Conservation (phyloP, 2,329 filamentous ascomycete genomes). For the Microcyclospora tardicrescens region DNA sequence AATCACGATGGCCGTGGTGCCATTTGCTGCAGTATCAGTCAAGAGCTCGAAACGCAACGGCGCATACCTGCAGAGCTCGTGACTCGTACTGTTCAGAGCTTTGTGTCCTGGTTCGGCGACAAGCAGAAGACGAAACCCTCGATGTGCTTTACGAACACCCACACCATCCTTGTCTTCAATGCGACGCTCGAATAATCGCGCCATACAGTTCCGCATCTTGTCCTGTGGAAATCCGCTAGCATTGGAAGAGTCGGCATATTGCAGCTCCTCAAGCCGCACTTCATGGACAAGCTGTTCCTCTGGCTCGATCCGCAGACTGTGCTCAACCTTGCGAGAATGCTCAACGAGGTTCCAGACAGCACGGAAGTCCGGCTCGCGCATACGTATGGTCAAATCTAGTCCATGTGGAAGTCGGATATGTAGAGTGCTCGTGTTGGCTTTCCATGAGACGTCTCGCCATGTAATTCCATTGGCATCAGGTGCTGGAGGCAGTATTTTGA, state of each 20-base stretch:
- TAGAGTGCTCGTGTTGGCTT: conserved; percentile 51
- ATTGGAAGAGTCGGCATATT: conserved; percentile 66
- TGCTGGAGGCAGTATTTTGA: conserved; percentile 51
- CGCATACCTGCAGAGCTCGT: conserved; percentile 49
- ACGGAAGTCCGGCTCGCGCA: conserved; percentile 64
- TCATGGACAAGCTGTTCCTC: conserved; percentile 62
- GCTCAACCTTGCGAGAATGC: conserved; percentile 64
- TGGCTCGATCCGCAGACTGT: conserved; percentile 52
- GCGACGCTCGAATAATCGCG: conserved; percentile 62
- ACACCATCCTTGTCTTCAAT: conserved; percentile 57
- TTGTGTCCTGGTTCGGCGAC: conserved; percentile 67
- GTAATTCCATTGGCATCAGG: conserved; percentile 45
- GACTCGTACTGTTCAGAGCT: conserved; percentile 62
- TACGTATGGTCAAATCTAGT: conserved; percentile 58
- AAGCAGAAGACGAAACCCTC: conserved; percentile 65
- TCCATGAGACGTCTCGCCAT: conserved; percentile 77
- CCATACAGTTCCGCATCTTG: conserved; percentile 54
- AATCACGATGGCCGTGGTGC: conserved; percentile 57
- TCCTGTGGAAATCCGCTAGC: conserved; percentile 64
- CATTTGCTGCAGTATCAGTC: conserved; percentile 40
- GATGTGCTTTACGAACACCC: conserved; percentile 59
- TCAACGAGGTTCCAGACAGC: conserved; percentile 74
- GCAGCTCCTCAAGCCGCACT: conserved; percentile 57
- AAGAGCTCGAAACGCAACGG: conserved; percentile 70
- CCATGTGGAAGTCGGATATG: conserved; percentile 61